phyloP scores from a whole-genome alignment of 1,139 yeast genomes.

The Ogataea hybrid region DNA sequence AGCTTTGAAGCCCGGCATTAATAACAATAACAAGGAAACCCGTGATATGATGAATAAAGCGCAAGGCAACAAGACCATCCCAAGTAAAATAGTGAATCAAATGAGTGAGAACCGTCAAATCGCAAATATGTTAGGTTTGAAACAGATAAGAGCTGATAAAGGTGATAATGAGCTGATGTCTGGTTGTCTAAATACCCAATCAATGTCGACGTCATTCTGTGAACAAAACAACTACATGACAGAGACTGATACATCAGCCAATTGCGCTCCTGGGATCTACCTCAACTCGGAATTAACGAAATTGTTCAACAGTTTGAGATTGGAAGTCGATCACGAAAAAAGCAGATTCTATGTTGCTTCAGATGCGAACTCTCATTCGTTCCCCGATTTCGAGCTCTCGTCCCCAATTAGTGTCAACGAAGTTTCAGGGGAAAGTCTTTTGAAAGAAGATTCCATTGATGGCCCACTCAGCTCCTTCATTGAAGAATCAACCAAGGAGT shows the following conservation, averaged over 20 bases:
- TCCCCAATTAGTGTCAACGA: slow-evolving; percentile 9
- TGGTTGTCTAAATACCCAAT: too few species aligned
- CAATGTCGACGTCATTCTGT: too few species aligned
- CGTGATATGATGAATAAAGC: too few species aligned
- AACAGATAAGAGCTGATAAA: not conserved
- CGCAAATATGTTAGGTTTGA: too few species aligned
- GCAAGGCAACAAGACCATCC: not conserved
- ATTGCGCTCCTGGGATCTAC: slow-evolving; percentile 18
- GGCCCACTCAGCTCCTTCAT: slow-evolving; percentile 17
- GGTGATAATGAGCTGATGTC: not conserved
- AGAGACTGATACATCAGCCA: not conserved
- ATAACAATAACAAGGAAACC: not conserved
- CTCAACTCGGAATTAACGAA: slow-evolving; percentile 17
- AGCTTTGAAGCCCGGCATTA: not conserved
- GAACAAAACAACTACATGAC: too few species aligned
- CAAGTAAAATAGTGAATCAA: not conserved
- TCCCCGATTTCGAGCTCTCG: slow-evolving; percentile 17
- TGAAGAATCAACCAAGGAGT: slow-evolving; percentile 11
- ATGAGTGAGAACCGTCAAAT: not conserved
- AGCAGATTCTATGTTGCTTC: slow-evolving; percentile 14
- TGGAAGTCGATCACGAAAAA: slow-evolving; percentile 10
- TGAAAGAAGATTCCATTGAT: slow-evolving; percentile 6
- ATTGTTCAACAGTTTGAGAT: slow-evolving; percentile 13
- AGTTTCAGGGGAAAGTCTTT: not conserved
- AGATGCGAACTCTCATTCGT: slow-evolving; percentile 8